Evolutionary conservation across 768 basidiomycete species (phyloP).

Genomic region (Hericium erinaceus): DNA sequence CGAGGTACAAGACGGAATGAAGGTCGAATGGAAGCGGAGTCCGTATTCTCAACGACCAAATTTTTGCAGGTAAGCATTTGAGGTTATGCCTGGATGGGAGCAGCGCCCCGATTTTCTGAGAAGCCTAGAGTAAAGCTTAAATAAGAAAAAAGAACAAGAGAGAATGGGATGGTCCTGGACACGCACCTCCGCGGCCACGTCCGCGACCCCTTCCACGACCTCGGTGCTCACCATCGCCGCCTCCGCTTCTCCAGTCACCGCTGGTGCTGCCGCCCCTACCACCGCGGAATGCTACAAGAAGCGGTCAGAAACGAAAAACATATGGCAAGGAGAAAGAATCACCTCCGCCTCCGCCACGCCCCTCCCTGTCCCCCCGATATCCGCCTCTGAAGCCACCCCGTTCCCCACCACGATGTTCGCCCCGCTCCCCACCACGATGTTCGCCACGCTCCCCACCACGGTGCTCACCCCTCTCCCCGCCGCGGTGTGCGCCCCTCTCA

Average conservation of each 20-base stretch:
- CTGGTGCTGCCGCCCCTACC: conserved; percentile 21
- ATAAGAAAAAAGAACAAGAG: neutral
- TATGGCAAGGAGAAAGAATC: neutral
- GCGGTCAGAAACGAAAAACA: neutral
- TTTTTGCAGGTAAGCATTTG: no score
- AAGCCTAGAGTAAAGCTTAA: neutral
- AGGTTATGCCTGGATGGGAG: conserved; percentile 9
- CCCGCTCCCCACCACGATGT: neutral
- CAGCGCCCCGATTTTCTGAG: conserved; percentile 8
- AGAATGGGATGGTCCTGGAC: neutral
- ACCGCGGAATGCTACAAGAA: conserved; percentile 12
- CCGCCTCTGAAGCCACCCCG: conserved; percentile 23
- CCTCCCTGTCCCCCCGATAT: conserved; percentile 18
- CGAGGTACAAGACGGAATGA: no score
- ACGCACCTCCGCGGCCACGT: conserved; percentile 21
- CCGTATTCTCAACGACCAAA: neutral
- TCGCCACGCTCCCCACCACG: conserved; percentile 1
- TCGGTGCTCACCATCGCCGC: conserved; percentile 17
- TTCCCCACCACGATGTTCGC: conserved; percentile 16
- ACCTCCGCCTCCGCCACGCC: conserved; percentile 9
- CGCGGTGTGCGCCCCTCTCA: no score
- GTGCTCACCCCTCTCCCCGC: no score
- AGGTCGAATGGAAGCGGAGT: no score
- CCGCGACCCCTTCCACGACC: conserved; percentile 22
- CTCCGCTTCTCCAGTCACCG: conserved; percentile 23